Evolutionary conservation across 2,329 filamentous ascomycete genomes (phyloP).

Genomic region (Ceratocystis colombiana): DNA sequence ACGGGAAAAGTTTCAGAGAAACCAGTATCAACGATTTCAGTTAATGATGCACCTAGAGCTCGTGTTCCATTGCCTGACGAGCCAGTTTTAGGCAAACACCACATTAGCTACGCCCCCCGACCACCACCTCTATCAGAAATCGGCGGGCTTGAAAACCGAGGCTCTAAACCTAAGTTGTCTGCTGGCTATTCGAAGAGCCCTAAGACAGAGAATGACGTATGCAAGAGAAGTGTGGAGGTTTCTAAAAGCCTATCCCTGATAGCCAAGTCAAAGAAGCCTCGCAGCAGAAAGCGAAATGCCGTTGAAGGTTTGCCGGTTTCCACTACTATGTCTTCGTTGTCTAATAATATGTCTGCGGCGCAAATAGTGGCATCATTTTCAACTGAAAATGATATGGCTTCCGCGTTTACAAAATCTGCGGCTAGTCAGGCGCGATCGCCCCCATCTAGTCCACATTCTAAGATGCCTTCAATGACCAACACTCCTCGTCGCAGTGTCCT

Average conservation of each 20-base stretch:
- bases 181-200: neutral
- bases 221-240: neutral
- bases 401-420: neutral
- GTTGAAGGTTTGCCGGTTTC: neutral
- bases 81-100: neutral
- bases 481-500: neutral
- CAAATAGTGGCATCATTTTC: neutral
- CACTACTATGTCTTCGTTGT: neutral
- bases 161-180: neutral
- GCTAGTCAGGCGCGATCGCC: neutral
- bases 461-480: constrained; percentile 8
- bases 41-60: neutral
- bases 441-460: neutral
- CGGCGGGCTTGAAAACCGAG: constrained; percentile 13
- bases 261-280: neutral
- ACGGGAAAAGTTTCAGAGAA: neutral
- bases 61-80: constrained; percentile 2
- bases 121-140: constrained; percentile 10
- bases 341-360: neutral
- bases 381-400: neutral
- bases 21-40: neutral
- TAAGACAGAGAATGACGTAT: neutral
- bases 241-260: neutral
- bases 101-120: neutral
- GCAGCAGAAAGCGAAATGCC: neutral